Percentiles rank a stretch among this genome's conserved stretches.
Conservation (phyloP, 1,284 basidiomycete species). For the Boletus smithii region DNA sequence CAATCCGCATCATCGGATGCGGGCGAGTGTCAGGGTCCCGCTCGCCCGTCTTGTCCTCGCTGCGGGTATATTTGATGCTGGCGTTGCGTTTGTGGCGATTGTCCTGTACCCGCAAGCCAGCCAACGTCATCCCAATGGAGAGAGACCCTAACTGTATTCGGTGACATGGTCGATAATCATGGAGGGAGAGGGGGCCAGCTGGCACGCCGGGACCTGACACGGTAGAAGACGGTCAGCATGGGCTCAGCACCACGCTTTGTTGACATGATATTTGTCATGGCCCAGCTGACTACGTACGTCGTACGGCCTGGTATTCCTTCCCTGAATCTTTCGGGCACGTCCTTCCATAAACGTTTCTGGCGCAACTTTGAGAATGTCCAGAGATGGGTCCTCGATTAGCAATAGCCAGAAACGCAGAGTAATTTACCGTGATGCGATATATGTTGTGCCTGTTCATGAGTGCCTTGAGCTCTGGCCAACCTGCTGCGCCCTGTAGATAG, state of each 20-base stretch:
- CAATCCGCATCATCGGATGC: slow-evolving; percentile 16
- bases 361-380: slow-evolving; percentile 19
- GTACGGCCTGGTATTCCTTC: not conserved
- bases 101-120: not conserved
- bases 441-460: slow-evolving; percentile 17
- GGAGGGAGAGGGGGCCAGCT: not conserved
- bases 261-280: slow-evolving; percentile 8
- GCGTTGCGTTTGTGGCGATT: slow-evolving; percentile 13
- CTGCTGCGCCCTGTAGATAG: slow-evolving; percentile 1
- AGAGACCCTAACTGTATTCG: not conserved
- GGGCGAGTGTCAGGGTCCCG: slow-evolving; percentile 6
- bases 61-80: not conserved
- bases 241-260: not conserved
- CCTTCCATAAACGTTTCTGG: slow-evolving; percentile 17
- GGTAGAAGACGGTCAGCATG: slow-evolving; percentile 1
- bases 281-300: slow-evolving; percentile 13
- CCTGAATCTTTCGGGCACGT: slow-evolving; percentile 5
- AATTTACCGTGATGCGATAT: slow-evolving; percentile 15
- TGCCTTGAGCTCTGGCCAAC: slow-evolving; percentile 18
- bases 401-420: slow-evolving; percentile 14
- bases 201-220: not conserved
- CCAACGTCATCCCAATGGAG: not conserved
- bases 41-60: not conserved
- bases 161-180: not conserved
- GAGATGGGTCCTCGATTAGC: slow-evolving; percentile 14